Conservation (phyloP, 345 rosid species). For the Gossypium thurberi region DNA sequence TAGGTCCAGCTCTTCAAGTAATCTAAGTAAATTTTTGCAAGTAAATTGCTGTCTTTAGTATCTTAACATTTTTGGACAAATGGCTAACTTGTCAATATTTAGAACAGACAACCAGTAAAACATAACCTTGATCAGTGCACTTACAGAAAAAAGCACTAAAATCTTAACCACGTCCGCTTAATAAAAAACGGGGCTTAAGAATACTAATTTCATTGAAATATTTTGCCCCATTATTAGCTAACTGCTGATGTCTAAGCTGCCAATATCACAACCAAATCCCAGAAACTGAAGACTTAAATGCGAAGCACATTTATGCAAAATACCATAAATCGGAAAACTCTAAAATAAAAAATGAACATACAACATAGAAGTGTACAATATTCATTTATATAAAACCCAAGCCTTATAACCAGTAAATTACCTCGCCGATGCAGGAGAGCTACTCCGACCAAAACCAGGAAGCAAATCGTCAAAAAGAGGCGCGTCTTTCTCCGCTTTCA, state of each 20-base stretch:
- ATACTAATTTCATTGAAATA: not conserved
- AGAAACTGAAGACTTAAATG: not conserved
- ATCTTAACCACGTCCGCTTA: not conserved
- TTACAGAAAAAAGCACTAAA: not conserved
- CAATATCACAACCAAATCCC: not conserved
- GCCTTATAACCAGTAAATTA: constrained; percentile 1
- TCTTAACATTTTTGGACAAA: not conserved
- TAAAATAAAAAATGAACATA: not conserved
- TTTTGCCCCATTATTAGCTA: not conserved
- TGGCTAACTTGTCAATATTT: not conserved
- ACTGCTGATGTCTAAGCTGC: not conserved
- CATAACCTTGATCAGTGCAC: not conserved
- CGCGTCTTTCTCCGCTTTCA: constrained; percentile 23
- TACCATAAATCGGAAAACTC: not conserved
- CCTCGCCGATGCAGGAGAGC: constrained; percentile 41
- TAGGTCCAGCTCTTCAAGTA: not conserved
- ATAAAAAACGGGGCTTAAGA: no score
- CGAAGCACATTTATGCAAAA: not conserved
- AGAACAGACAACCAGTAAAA: not conserved
- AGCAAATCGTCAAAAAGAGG: constrained; percentile 63
- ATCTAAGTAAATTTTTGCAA: not conserved
- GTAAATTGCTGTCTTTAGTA: not conserved
- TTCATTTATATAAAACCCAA: constrained; percentile 1
- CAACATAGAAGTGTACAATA: not conserved
- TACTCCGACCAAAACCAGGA: constrained; percentile 62